Evolutionary conservation across 345 rosid species (phyloP).

Genomic region (Pelargonium nanum): DNA sequence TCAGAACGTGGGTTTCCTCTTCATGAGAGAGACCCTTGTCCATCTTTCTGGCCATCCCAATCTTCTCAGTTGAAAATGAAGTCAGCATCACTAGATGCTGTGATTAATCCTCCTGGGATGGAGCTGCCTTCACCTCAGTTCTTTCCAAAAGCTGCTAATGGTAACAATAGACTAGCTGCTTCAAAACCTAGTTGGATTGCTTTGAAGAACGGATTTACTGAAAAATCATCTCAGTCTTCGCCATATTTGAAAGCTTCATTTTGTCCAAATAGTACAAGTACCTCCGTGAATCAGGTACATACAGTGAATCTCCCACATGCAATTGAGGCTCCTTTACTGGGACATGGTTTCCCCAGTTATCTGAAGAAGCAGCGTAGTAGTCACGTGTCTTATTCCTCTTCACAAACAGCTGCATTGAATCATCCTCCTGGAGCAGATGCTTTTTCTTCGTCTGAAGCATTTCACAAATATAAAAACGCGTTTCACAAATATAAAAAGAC

Average conservation of each 20-base stretch:
- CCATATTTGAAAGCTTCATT: constrained; percentile 9
- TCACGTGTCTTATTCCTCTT: background rate
- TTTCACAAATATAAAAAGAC: too few relatives aligned
- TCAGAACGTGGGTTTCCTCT: background rate
- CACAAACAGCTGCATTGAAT: background rate
- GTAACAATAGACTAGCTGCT: constrained; percentile 15
- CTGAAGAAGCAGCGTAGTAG: background rate
- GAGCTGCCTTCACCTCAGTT: constrained; percentile 18
- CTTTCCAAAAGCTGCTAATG: constrained; percentile 9
- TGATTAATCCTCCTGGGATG: constrained; percentile 15
- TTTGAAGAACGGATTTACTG: constrained; percentile 12
- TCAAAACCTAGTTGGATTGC: constrained; percentile 13
- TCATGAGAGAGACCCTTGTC: background rate
- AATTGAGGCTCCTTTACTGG: constrained; percentile 1
- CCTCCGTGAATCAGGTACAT: constrained; percentile 9
- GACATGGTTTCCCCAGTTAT: background rate
- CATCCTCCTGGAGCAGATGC: background rate
- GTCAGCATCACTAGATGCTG: background rate
- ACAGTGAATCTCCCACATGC: constrained; percentile 11
- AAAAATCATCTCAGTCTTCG: constrained; percentile 4
- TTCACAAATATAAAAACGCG: too few relatives aligned
- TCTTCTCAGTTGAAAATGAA: constrained; percentile 15
- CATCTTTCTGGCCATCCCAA: constrained; percentile 8
- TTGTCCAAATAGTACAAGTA: constrained; percentile 21
- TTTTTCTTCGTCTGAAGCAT: background rate